Base-by-base conservation (phyloP, 352 stramenopile genomes). In the Globisporangium carolinianum region DNA sequence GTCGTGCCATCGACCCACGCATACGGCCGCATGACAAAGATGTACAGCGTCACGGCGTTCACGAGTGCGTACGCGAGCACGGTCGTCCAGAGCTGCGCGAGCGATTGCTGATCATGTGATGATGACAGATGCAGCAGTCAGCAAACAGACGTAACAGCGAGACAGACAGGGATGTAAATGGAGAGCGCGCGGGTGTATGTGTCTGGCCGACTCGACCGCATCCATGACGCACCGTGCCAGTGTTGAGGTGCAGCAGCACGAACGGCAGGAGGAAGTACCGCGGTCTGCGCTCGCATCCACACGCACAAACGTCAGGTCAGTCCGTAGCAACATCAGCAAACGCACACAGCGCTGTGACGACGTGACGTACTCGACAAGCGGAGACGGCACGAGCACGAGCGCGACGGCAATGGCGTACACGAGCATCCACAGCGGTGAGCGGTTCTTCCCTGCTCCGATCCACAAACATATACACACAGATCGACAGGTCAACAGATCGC, bases 191-290 rank as follows among this genome's bases (percentile, higher is more conserved):
- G 24, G 24, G 24, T 24, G 1, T 24, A 24, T 24, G 24, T 24
- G 24, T 24, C 24, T 24, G 24, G 24, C 24, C 1, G 24, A 24
- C 24, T 24, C 24, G 24, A 24, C 24, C 24, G 24, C 24, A 24
- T 24, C 39, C 7, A 43, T 12, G 12, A 64, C 76, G 57, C 71
- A 93, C 85, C 61, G 74, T 75, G 45, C 72, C 68, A 39, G 79
- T 86, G 63, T 91, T 83, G 35, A 95, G 60, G 51, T 95, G 85
- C 17, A 91, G 67, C 1, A 93, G 42, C n/a, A 89, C 65, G 56
- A 89, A 91, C 17, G 85, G 85, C 36, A 95, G 50, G 38, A 91
- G 74, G 61, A 84, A 95, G 56, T 95, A 95, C 6, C 85, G 83
- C 24, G 80, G 82, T 54, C 84, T 94, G 61, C 57, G 51, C 41